Base-by-base conservation (phyloP, 805 yeast genomes). In the Priceomyces medius region DNA sequence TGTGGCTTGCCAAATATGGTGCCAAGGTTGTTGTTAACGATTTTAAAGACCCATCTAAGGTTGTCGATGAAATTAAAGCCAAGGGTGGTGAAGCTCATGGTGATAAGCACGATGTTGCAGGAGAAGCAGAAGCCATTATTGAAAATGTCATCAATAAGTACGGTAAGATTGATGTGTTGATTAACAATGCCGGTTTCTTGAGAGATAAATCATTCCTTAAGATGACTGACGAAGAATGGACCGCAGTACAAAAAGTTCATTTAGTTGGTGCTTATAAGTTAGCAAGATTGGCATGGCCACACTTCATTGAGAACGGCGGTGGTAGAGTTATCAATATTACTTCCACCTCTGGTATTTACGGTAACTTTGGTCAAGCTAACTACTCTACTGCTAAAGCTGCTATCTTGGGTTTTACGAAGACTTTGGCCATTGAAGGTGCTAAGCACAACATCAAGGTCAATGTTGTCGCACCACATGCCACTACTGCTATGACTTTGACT, bases 341-440 rank as follows among this genome's bases (percentile, higher is more conserved):
- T 18, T 89, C 97, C 14, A 91, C 98, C 7, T 89, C 97, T 2
- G 99, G 98, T 50, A 89, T 91, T 53, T 91, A 91, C 64, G 99
- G 99, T 49, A 88, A 85, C 72, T 91, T 91, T 69, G 99, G 99
- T 38, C 99, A 91, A 70, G 88, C 97, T 31, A 91, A 91, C 71
- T 91, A 91, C 65, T 83, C 96, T 16, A 81, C 97, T 23, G 97
- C 98, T 35, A 91, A 91, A 71, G 80, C 86, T 39, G 97, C 88
- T 18, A 80, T 91, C 48, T 67, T 89, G 37, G 96, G 96, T 13
- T 77, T 91, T 53, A 77, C 96, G 31, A 81, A 79, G 64, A 84
- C 97, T 32, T 65, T 88, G 48, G 97, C 98, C 20, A 74, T 87
- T 50, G 99, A 91, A 71, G 99, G 99, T 56, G 81, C 81, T 45